Percentiles rank a stretch among this genome's conserved stretches.
phyloP scores from a whole-genome alignment of 2,329 filamentous ascomycete genomes.

The Aspergillus candidus region DNA sequence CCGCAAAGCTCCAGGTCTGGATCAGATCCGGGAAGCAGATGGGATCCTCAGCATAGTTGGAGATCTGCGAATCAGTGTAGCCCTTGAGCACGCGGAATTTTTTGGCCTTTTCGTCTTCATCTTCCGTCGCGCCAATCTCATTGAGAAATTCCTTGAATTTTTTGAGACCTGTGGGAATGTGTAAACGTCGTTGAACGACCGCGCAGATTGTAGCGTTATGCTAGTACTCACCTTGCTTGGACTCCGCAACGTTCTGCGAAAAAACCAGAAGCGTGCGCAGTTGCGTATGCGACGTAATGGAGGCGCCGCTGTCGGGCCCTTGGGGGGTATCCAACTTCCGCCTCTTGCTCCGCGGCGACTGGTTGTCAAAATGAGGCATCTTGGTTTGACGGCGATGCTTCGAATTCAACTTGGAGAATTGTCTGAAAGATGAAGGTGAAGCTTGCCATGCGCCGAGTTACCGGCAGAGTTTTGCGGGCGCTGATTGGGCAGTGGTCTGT shows the following conservation, averaged over 20 bases:
- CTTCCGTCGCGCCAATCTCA: slow-evolving; percentile 33
- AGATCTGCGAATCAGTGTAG: slow-evolving; percentile 50
- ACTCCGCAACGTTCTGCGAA: slow-evolving; percentile 57
- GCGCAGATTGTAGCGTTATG: neutral
- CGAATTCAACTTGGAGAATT: slow-evolving; percentile 1
- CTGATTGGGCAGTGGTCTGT: slow-evolving; percentile 11
- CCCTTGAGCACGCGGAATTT: slow-evolving; percentile 41
- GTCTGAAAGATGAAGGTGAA: neutral
- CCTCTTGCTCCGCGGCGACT: slow-evolving; percentile 32
- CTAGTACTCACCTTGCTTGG: slow-evolving; percentile 56
- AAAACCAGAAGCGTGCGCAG: slow-evolving; percentile 64
- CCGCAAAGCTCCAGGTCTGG: slow-evolving; percentile 81
- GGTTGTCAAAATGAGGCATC: slow-evolving; percentile 32
- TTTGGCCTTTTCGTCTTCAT: slow-evolving; percentile 31
- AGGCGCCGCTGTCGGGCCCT: slow-evolving; percentile 11
- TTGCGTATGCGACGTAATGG: slow-evolving; percentile 52
- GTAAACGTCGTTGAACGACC: slow-evolving; percentile 1
- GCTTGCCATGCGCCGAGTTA: neutral
- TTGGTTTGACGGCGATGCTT: slow-evolving; percentile 13
- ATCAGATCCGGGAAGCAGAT: slow-evolving; percentile 72
- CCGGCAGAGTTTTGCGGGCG: slow-evolving; percentile 15
- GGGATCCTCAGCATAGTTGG: slow-evolving; percentile 47
- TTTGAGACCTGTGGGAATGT: slow-evolving; percentile 30
- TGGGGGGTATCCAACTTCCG: slow-evolving; percentile 32
- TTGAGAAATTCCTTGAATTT: slow-evolving; percentile 42